Evolutionary conservation across 257 asterid species (phyloP).

Genomic region (Jasminum sambac): DNA sequence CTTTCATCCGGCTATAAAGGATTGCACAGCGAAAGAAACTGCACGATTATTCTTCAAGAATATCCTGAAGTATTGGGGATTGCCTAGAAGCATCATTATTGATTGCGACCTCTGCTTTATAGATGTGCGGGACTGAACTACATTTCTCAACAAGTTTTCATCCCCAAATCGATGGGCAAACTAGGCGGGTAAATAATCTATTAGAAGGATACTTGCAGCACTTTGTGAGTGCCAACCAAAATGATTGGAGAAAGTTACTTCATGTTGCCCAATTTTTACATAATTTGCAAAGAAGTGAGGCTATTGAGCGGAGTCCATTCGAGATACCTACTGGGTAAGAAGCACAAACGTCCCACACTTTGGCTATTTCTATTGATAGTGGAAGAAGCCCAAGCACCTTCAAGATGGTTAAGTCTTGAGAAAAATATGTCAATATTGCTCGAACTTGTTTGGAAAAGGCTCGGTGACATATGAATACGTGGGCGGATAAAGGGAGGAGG

Average conservation of each 20-base stretch:
- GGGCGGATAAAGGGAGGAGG: not conserved
- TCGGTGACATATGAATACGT: not conserved
- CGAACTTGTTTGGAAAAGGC: not conserved
- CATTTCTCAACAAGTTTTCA: not conserved
- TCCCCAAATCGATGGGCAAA: not conserved
- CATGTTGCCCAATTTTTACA: not conserved
- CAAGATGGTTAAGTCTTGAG: not conserved
- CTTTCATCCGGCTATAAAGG: too few relatives aligned
- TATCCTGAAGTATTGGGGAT: too few relatives aligned
- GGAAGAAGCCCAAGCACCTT: not conserved
- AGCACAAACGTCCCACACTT: not conserved
- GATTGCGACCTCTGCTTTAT: too few relatives aligned
- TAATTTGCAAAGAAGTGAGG: not conserved
- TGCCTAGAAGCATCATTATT: too few relatives aligned
- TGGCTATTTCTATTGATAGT: not conserved
- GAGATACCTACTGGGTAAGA: not conserved
- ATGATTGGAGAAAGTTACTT: not conserved
- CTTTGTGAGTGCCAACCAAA: slow-evolving; percentile 8
- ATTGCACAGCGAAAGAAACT: too few relatives aligned
- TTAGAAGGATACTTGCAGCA: not conserved
- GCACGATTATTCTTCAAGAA: too few relatives aligned
- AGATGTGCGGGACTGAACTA: too few relatives aligned
- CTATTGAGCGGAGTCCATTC: not conserved
- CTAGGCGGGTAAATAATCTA: not conserved
- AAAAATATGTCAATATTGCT: not conserved